Base-by-base conservation (phyloP, 23 red algal genomes). In the Gracilaria caudata region DNA sequence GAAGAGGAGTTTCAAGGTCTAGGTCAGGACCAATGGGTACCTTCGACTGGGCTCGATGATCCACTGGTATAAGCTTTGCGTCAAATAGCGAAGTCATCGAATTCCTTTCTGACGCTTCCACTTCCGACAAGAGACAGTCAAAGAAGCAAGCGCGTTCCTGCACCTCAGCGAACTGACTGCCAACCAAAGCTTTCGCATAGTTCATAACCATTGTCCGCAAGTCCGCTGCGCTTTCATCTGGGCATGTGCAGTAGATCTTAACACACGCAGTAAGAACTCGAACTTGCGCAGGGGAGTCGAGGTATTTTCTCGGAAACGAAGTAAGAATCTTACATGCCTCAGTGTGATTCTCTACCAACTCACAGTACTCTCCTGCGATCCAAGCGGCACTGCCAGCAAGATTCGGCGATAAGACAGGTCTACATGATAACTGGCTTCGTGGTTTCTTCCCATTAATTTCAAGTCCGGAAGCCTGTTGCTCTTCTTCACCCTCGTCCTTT, bases 61-160 rank as follows among this genome's bases (percentile, higher is more conserved):
- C 87, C 3, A 91, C 87, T 32, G 87, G 87, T 80, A 91, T 81
- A 10, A 91, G 77, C 64, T 91, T 82, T 71, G 65, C 87, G 61
- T 82, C 77, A 51, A 91, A 91, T 33, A 91, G 34, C 39, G 40
- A 43, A 53, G 77, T 32, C 43, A 91, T 49, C 33, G 43, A 23
- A 10, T 51, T 23, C 24, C 76, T 55, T 12, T 72, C 46, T 10
- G 43, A 57, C 5, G 21, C 61, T 16, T 58, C 44, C 13, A 72
- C n/a, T 41, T 71, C 77, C 13, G 51, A 33, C 40, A 93, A 64
- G 21, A 93, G 26, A 19, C 37, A 37, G 21, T 33, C 78, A 45
- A 86, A 86, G 37, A 93, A 78, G 28, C 66, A 80, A 33, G 90
- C 90, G 7, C 90, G 81, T 44, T 93, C 90, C 29, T 93, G 90